Percentiles rank a stretch among this genome's conserved stretches.
These are phyloP conservation scores for Alternaria consortialis DNA, from an alignment of 2,329 filamentous ascomycete species.

Conservation along the genomic window DNA sequence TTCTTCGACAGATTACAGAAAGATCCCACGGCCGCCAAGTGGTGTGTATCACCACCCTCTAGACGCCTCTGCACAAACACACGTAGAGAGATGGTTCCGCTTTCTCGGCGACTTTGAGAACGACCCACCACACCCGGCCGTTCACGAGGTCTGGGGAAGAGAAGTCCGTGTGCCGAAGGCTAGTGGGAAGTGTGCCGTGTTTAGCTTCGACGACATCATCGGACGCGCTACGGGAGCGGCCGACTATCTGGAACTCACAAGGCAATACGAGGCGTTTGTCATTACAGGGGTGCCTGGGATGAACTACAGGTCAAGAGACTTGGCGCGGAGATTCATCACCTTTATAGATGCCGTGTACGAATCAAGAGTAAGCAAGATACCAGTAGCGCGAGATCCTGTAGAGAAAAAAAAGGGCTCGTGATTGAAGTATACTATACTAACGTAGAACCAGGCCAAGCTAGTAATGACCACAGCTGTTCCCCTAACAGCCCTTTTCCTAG, in stretches of 20 bases:
- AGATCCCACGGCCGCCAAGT: constrained; percentile 90
- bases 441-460: constrained; percentile 79
- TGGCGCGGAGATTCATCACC: constrained; percentile 93
- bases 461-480: constrained; percentile 91
- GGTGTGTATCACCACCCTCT: constrained; percentile 94
- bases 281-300: constrained; percentile 92
- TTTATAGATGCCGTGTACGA: constrained; percentile 98
- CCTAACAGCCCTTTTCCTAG: constrained; percentile 85
- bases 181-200: constrained; percentile 87
- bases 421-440: not conserved
- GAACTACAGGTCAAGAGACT: constrained; percentile 84
- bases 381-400: not conserved
- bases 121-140: constrained; percentile 78
- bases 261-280: constrained; percentile 90
- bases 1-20: constrained; percentile 95
- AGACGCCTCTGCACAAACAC: constrained; percentile 76
- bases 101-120: constrained; percentile 86
- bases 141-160: constrained; percentile 89
- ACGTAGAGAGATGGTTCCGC: constrained; percentile 94
- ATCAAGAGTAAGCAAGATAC: constrained; percentile 57
- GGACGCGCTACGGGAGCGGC: constrained; percentile 88
- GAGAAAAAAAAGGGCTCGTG: not conserved
- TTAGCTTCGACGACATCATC: constrained; percentile 92
- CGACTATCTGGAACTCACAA: constrained; percentile 91
- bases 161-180: constrained; percentile 87